Percentiles rank a stretch among this genome's conserved stretches.
Conservation (phyloP, 108 stramenopile genomes). For the Skeletonema marinoi region DNA sequence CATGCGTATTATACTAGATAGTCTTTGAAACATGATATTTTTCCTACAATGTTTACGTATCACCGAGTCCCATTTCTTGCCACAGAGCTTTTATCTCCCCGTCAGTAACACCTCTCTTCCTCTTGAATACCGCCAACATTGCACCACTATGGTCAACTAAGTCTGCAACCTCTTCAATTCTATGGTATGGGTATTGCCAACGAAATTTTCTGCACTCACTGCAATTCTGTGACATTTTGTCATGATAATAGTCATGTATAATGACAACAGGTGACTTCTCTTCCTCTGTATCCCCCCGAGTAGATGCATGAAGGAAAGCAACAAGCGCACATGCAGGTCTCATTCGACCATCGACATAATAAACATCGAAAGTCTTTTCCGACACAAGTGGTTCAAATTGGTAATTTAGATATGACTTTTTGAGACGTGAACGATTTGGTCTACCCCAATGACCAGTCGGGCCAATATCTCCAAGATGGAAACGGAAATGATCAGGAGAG, state of each 20-base stretch:
- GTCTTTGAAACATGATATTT: neutral
- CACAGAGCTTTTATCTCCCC: conserved; percentile 9
- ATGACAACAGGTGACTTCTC: conserved; percentile 24
- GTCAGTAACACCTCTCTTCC: conserved; percentile 11
- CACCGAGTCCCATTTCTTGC: conserved; percentile 12
- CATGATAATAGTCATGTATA: conserved; percentile 42
- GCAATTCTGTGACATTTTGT: neutral
- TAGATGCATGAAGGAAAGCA: conserved; percentile 41
- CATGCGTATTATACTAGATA: no score
- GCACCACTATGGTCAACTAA: conserved; percentile 16
- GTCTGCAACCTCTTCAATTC: conserved; percentile 12
- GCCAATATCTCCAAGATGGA: conserved; percentile 54
- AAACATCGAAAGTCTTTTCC: conserved; percentile 56
- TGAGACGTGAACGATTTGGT: conserved; percentile 13
- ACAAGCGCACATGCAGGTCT: conserved; percentile 37
- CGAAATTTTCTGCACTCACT: conserved; percentile 4
- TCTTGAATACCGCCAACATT: conserved; percentile 16
- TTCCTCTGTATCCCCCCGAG: conserved; percentile 17
- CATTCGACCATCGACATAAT: conserved; percentile 54
- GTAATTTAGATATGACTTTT: conserved; percentile 40
- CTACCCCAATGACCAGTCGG: conserved; percentile 38
- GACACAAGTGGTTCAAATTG: conserved; percentile 39
- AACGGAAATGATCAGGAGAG: conserved; percentile 43
- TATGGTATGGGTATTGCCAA: conserved; percentile 9
- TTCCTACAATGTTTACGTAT: conserved; percentile 2